Evolutionary conservation across 495 filamentous ascomycete genomes (phyloP).

Genomic region (Pseudomonodictys pantanalensis): DNA sequence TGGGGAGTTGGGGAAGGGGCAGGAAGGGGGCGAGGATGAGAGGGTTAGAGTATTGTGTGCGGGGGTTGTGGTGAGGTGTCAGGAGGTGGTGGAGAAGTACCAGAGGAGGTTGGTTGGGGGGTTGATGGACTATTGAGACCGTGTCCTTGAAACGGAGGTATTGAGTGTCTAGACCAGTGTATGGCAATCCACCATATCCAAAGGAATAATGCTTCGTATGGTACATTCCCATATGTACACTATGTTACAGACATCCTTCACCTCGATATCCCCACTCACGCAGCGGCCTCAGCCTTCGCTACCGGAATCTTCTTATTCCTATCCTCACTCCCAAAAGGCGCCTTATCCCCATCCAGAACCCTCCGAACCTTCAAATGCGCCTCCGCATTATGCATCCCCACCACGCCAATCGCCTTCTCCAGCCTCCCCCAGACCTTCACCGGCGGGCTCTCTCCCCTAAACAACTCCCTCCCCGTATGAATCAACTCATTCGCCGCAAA

Average conservation of each 20-base stretch:
- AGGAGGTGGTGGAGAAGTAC: conserved; percentile 79
- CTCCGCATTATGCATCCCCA: conserved; percentile 19
- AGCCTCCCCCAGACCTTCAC: not conserved
- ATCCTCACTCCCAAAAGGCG: too few relatives aligned
- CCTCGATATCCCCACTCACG: too few relatives aligned
- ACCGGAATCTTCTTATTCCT: too few relatives aligned
- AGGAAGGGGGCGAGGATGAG: conserved; percentile 49
- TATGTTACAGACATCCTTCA: too few relatives aligned
- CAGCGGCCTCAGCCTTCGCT: too few relatives aligned
- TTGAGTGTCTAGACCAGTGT: too few relatives aligned
- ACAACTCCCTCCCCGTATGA: conserved; percentile 13
- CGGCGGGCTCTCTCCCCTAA: conserved; percentile 16
- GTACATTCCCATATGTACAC: too few relatives aligned
- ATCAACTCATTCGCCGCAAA: conserved; percentile 9
- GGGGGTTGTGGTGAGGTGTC: conserved; percentile 72
- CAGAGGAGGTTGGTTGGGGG: conserved; percentile 63
- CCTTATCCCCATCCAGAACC: not conserved
- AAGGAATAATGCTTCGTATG: not conserved
- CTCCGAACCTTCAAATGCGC: not conserved
- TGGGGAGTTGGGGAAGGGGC: conserved; percentile 49
- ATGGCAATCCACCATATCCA: too few relatives aligned
- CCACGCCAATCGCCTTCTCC: conserved; percentile 12
- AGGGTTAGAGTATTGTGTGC: conserved; percentile 71
- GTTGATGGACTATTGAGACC: conserved; percentile 52
- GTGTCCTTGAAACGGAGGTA: too few relatives aligned